phyloP scores from a whole-genome alignment of 2,329 filamentous ascomycete species.

The Botryotinia globosa region DNA sequence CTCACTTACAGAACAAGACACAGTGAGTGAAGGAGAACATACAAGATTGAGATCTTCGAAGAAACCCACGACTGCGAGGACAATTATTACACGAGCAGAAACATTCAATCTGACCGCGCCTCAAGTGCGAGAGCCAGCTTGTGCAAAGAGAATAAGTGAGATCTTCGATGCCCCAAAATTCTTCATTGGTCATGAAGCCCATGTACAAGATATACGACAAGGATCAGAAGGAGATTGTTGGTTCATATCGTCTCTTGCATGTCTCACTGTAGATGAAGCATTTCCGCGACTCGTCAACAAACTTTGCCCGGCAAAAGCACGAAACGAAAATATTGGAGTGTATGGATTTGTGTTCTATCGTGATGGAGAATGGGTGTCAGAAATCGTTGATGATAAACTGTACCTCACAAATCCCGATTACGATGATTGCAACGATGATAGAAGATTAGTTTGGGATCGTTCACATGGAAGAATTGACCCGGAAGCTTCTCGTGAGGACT shows the following conservation, averaged over 20 bases:
- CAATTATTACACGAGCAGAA: slow-evolving; percentile 20
- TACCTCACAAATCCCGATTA: slow-evolving; percentile 79
- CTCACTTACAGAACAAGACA: neutral
- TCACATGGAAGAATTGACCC: slow-evolving; percentile 22
- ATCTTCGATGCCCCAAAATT: slow-evolving; percentile 77
- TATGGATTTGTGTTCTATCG: slow-evolving; percentile 87
- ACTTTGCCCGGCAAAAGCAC: slow-evolving; percentile 36
- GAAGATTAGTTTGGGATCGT: slow-evolving; percentile 43
- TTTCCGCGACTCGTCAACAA: slow-evolving; percentile 48
- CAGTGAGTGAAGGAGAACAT: neutral
- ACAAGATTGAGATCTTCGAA: neutral
- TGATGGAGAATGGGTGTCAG: slow-evolving; percentile 87
- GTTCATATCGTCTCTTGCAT: slow-evolving; percentile 78
- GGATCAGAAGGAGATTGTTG: slow-evolving; percentile 80
- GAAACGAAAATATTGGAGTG: slow-evolving; percentile 63
- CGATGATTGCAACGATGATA: slow-evolving; percentile 67
- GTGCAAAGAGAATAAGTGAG: slow-evolving; percentile 63
- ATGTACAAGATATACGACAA: slow-evolving; percentile 73
- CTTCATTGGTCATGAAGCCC: slow-evolving; percentile 69
- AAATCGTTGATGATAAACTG: slow-evolving; percentile 86
- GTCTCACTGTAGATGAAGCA: slow-evolving; percentile 53
- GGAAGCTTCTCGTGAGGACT: slow-evolving; percentile 47
- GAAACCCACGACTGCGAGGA: neutral
- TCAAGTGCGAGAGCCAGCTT: slow-evolving; percentile 27
- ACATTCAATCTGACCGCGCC: slow-evolving; percentile 14